Evolutionary conservation across 78 protist species (phyloP), one percentile per base, ranked within the genome.

Genomic region (Dictyostelium intermedium): DNA sequence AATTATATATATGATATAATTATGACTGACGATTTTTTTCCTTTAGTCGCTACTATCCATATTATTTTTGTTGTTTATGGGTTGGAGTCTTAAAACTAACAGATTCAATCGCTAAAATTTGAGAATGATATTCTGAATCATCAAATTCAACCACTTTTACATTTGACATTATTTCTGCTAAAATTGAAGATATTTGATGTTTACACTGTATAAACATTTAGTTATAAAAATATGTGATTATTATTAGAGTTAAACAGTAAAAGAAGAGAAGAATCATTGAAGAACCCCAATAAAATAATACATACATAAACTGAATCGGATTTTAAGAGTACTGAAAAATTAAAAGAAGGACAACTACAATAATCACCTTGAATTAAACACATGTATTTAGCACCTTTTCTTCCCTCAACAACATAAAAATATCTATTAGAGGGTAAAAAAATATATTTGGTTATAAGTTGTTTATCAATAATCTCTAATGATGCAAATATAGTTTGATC

Each of bases 341-440:
- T 82, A 61, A 91, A 83, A 34, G 89, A 61, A 3, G 95, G 95
- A 73, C 87, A 91, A 70, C 91, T 73, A 82, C 91, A 83, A 82
- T 91, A 91, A 70, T 91, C 83, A 3, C 89, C 95, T n/a, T 91
- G 81, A 8, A 87, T 20, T 61, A 87, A 23, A 63, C 92, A 87
- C 66, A 87, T 41, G 45, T 87, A 78, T 63, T 87, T 87, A 39
- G 85, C 7, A 5, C 82, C 92, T 78, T 87, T 87, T 87, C 53
- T 76, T 30, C 92, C 92, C 7, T 78, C 82, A 43, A 79, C 47
- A n/a, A 87, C 92, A 78, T 87, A 87, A 35, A 87, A 78, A 32
- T 63, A 78, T 63, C 92, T 53, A 30, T 78, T 43, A 0, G 92
- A 87, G 6, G 92, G 92, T 41, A 11, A 7, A 63, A 87, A 87